Percentiles rank a stretch among this genome's conserved stretches.
phyloP scores from a whole-genome alignment of 108 stramenopile species.

The Aureococcus anophagefferens region DNA sequence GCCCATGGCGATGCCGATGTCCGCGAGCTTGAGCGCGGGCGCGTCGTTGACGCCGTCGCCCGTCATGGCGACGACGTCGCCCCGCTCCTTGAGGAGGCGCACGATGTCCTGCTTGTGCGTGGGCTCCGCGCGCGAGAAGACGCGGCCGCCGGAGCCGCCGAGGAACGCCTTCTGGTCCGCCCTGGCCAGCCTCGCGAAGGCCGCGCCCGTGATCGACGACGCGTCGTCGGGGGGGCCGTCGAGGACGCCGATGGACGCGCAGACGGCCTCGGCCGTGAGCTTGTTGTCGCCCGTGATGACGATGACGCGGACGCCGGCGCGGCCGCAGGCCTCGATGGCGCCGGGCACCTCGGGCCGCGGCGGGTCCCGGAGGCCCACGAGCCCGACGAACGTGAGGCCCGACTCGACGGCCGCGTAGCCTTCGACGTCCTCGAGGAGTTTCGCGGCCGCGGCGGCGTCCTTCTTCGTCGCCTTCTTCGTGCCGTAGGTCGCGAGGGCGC shows the following conservation, averaged over 20 bases:
- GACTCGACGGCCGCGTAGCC: conserved; percentile 54
- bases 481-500: background rate
- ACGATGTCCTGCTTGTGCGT: conserved; percentile 91
- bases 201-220: conserved; percentile 62
- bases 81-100: conserved; percentile 76
- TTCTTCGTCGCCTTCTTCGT: too few species aligned
- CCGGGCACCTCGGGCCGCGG: conserved; percentile 94
- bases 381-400: conserved; percentile 84
- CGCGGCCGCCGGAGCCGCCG: conserved; percentile 72
- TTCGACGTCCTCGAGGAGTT: too few species aligned
- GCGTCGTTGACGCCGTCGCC: conserved; percentile 98
- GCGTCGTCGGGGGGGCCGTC: conserved; percentile 67
- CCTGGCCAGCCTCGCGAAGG: conserved; percentile 66
- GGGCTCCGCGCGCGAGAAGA: conserved; percentile 96
- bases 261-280: conserved; percentile 89
- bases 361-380: conserved; percentile 96
- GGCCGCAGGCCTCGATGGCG: conserved; percentile 69
- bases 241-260: conserved; percentile 59
- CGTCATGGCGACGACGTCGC: conserved; percentile 93
- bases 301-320: conserved; percentile 90
- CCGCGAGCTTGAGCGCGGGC: conserved; percentile 89
- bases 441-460: background rate
- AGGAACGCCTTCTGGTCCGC: conserved; percentile 54
- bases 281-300: conserved; percentile 97
- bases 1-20: conserved; percentile 93